phyloP scores from a whole-genome alignment of 2,329 filamentous ascomycete genomes.

The Fusarium sp. region DNA sequence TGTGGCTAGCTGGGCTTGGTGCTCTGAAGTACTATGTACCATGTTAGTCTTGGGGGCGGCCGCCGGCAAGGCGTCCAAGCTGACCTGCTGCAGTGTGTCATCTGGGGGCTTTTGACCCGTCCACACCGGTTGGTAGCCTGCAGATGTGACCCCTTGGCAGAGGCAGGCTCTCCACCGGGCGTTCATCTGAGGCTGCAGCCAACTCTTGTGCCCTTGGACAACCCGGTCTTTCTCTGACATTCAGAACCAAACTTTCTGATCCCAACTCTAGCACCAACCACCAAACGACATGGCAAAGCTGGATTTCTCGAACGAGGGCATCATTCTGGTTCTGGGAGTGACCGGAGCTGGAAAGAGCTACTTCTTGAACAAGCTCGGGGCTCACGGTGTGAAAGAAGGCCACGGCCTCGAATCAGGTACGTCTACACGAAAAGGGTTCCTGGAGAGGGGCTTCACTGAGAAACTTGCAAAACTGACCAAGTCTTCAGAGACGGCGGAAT shows the following conservation, averaged over 20 bases:
- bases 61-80: not conserved
- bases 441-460: too few relatives aligned
- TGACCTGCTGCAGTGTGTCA: too few relatives aligned
- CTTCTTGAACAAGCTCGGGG: not conserved
- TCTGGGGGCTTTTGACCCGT: too few relatives aligned
- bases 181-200: not conserved
- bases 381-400: not conserved
- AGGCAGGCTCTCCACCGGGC: not conserved
- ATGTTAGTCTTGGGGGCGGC: too few relatives aligned
- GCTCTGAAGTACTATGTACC: too few relatives aligned
- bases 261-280: too few relatives aligned
- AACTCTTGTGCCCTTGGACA: too few relatives aligned
- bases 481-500: not conserved
- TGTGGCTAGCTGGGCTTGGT: too few relatives aligned
- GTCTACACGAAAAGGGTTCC: not conserved
- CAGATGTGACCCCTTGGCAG: not conserved
- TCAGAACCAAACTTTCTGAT: too few relatives aligned
- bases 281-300: not conserved
- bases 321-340: not conserved
- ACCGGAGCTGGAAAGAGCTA: not conserved
- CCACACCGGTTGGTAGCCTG: too few relatives aligned
- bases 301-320: not conserved
- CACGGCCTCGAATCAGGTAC: not conserved
- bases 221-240: too few relatives aligned
- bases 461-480: not conserved